phyloP scores from a whole-genome alignment of 2,329 filamentous ascomycete species.

The Epichloe bromicola region DNA sequence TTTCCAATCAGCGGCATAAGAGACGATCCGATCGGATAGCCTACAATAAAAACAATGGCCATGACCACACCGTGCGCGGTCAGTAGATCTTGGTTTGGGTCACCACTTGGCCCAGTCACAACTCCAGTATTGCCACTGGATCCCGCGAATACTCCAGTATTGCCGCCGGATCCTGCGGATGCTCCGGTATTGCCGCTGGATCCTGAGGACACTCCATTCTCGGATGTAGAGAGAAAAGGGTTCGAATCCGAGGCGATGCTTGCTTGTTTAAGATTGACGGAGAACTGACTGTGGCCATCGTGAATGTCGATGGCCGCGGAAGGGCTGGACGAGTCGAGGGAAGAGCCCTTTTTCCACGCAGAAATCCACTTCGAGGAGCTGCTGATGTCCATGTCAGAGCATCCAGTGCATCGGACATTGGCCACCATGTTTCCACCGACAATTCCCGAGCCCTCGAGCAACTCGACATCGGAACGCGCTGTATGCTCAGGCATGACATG shows the following conservation, averaged over 20 bases:
- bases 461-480: conserved; percentile 29
- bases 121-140: background rate
- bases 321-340: conserved; percentile 30
- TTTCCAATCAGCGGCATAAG: conserved; percentile 46
- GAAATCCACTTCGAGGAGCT: conserved; percentile 36
- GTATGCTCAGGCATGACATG: conserved; percentile 36
- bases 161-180: background rate
- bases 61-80: conserved; percentile 46
- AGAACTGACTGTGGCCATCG: conserved; percentile 30
- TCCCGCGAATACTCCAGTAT: background rate
- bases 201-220: conserved; percentile 1
- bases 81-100: conserved; percentile 16
- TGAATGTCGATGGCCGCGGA: conserved; percentile 32
- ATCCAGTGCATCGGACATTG: conserved; percentile 44
- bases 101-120: background rate
- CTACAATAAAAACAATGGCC: conserved; percentile 43
- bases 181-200: background rate
- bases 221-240: conserved; percentile 29
- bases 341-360: conserved; percentile 35
- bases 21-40: conserved; percentile 48
- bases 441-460: conserved; percentile 48
- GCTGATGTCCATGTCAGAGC: conserved; percentile 30
- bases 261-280: conserved; percentile 35
- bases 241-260: conserved; percentile 35
- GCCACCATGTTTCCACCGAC: conserved; percentile 39